Evolutionary conservation across 495 filamentous ascomycete species (phyloP).

Genomic region (Peziza echinospora): DNA sequence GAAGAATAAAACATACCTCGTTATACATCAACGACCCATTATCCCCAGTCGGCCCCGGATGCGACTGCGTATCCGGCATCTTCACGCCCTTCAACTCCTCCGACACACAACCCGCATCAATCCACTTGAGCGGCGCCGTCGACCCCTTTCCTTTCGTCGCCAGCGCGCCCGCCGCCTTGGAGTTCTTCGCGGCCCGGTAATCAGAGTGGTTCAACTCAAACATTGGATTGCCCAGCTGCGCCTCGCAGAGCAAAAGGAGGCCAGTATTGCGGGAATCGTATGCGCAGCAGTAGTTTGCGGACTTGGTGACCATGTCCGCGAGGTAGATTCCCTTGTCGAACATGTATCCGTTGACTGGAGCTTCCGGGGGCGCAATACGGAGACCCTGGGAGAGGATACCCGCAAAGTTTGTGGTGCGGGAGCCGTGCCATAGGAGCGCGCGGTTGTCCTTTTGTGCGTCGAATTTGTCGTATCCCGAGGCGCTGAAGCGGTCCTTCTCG

Average conservation of each 20-base stretch:
- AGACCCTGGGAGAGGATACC: conserved; percentile 70
- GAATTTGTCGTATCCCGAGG: conserved; percentile 27
- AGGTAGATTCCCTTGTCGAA: conserved; percentile 86
- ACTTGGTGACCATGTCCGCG: conserved; percentile 58
- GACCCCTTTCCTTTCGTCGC: conserved; percentile 46
- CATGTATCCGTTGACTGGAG: conserved; percentile 54
- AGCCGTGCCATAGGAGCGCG: conserved; percentile 69
- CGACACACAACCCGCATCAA: conserved; percentile 46
- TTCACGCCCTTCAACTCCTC: conserved; percentile 38
- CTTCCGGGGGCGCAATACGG: conserved; percentile 68
- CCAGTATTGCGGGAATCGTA: conserved; percentile 26
- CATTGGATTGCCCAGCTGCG: conserved; percentile 53
- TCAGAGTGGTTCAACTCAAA: conserved; percentile 30
- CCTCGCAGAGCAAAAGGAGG: conserved; percentile 53
- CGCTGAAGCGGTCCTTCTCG: conserved; percentile 44
- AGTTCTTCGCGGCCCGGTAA: conserved; percentile 39
- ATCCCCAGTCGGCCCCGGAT: conserved; percentile 2
- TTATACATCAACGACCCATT: conserved; percentile 30
- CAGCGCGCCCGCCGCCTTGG: conserved; percentile 34
- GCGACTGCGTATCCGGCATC: conserved; percentile 27
- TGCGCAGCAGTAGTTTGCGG: conserved; percentile 51
- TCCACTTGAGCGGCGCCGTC: conserved; percentile 44
- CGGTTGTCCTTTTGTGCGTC: conserved; percentile 31
- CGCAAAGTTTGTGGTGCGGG: conserved; percentile 55
- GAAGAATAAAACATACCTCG: conserved; percentile 20